phyloP scores from a whole-genome alignment of 805 yeast species.

The Zygosaccharomyces siamensis region DNA sequence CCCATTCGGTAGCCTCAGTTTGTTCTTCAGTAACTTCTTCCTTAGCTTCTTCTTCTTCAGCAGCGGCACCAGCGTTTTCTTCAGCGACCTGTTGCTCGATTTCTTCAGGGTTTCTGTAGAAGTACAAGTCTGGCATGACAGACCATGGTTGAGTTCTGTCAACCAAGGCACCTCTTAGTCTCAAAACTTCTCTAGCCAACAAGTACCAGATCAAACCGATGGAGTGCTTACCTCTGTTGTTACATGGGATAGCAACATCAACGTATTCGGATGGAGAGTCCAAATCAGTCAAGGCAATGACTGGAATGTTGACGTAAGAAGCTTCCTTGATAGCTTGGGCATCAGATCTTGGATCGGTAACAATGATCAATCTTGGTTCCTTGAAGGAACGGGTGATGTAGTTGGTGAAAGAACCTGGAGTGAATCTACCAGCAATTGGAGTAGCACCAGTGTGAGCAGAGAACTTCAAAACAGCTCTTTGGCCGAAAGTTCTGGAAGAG shows the following conservation, averaged over 20 bases:
- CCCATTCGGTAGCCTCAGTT: constrained; percentile 59
- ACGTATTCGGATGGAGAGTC: constrained; percentile 99
- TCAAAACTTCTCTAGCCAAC: constrained; percentile 97
- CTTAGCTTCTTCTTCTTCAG: constrained; percentile 63
- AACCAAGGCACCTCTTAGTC: constrained; percentile 96
- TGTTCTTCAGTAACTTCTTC: constrained; percentile 73
- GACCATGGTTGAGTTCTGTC: constrained; percentile 97
- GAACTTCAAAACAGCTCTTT: constrained; percentile 99
- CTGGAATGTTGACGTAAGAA: constrained; percentile 99
- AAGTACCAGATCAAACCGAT: constrained; percentile 99
- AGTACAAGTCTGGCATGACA: constrained; percentile 99
- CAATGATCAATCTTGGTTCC: constrained; percentile 99
- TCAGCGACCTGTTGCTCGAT: constrained; percentile 72
- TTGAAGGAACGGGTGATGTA: constrained; percentile 99
- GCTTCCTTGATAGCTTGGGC: constrained; percentile 99
- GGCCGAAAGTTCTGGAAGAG: constrained; percentile 99
- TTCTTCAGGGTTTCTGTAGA: constrained; percentile 99
- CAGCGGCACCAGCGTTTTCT: constrained; percentile 67
- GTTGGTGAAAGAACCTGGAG: constrained; percentile 99
- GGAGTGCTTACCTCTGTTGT: constrained; percentile 99
- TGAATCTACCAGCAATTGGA: constrained; percentile 99
- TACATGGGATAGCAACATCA: constrained; percentile 99
- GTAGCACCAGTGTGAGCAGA: constrained; percentile 99
- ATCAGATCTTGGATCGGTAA: constrained; percentile 99
- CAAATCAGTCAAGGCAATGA: constrained; percentile 96